Percentiles rank a stretch among this genome's conserved stretches.
These are phyloP conservation scores for Ogataea trehaloabstinens DNA, from an alignment of 805 yeast genomes.

Conservation along the genomic window DNA sequence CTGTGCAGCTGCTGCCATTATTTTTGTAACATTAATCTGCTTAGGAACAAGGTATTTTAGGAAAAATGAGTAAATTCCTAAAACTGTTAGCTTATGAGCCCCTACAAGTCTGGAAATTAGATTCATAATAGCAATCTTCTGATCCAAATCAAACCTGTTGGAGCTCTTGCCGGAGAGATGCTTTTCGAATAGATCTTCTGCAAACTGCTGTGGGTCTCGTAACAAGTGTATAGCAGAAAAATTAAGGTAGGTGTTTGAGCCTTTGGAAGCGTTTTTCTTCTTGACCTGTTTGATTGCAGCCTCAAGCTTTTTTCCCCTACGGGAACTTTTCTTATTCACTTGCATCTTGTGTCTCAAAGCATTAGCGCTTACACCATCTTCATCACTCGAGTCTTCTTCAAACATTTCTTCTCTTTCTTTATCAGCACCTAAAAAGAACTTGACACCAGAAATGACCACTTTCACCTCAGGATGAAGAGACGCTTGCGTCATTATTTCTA, in stretches of 20 bases:
- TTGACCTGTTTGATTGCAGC: conserved; percentile 66
- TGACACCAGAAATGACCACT: conserved; percentile 85
- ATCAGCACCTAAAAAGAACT: conserved; percentile 93
- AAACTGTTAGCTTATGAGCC: conserved; percentile 85
- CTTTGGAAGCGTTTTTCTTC: conserved; percentile 58
- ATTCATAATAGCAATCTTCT: conserved; percentile 84
- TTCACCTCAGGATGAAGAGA: conserved; percentile 84
- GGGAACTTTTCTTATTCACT: conserved; percentile 78
- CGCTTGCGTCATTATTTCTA: conserved; percentile 97
- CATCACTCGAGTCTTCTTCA: conserved; percentile 70
- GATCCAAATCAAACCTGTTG: conserved; percentile 78
- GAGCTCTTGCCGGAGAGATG: conserved; percentile 70
- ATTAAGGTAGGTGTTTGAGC: conserved; percentile 69
- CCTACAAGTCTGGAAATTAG: conserved; percentile 87
- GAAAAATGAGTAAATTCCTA: conserved; percentile 87
- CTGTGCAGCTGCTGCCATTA: conserved; percentile 96
- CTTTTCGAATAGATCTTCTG: conserved; percentile 72
- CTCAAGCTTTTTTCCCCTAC: conserved; percentile 78
- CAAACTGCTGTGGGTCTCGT: conserved; percentile 97
- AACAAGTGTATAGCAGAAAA: conserved; percentile 92
- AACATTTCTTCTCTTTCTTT: conserved; percentile 84
- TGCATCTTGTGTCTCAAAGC: conserved; percentile 77
- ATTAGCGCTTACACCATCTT: conserved; percentile 64
- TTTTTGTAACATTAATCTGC: conserved; percentile 90
- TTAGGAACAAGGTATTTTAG: conserved; percentile 91